Evolutionary conservation across 192 early-diverging fungal genomes (phyloP), one percentile per base, ranked within the genome.

Genomic region (Coemansia sp.): DNA sequence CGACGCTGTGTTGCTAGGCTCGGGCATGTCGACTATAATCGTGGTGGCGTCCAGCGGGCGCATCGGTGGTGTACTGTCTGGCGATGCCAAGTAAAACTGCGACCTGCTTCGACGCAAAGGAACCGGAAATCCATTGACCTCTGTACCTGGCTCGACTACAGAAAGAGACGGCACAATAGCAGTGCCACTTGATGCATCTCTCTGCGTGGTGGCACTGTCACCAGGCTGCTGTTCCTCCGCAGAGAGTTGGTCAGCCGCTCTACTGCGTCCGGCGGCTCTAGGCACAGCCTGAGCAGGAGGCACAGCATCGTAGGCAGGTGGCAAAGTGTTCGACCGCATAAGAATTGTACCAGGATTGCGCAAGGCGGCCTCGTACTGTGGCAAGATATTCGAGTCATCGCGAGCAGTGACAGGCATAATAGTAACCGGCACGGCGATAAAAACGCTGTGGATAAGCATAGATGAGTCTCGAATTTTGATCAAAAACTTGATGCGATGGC

Each of bases 401-500:
- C 75, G 76, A 11, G 79, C 73, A 41, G 65, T 78, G 39, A 81
- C 84, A 11, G 79, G 75, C 79, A 79, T 76, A 27, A 85, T 79
- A 13, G 73, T 69, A 9, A 85, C 79, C n/a, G 84, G 84, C 15
- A 81, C 84, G 4, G 79, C 84, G 12, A 85, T 79, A 49, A 78
- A 85, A 31, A 85, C 73, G 41, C 71, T 74, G 63, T 85, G 84
- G 24, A 81, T 52, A 2, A 76, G 60, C 65, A 66, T 68, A 3
- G 47, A 49, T 2, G 66, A 15, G 65, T 85, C 84, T 12, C 75
- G 75, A 33, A 85, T 33, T 65, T 81, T 81, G 52, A 85, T 78
- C 18, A 85, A 66, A 20, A 85, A 74, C 74, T 85, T 85, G 36
- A 85, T 76, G 29, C 79, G 75, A 57, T 85, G 84, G 1, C 75